Conservation (phyloP, 1,284 basidiomycete genomes). For the Tetrapyrgos nigripes region DNA sequence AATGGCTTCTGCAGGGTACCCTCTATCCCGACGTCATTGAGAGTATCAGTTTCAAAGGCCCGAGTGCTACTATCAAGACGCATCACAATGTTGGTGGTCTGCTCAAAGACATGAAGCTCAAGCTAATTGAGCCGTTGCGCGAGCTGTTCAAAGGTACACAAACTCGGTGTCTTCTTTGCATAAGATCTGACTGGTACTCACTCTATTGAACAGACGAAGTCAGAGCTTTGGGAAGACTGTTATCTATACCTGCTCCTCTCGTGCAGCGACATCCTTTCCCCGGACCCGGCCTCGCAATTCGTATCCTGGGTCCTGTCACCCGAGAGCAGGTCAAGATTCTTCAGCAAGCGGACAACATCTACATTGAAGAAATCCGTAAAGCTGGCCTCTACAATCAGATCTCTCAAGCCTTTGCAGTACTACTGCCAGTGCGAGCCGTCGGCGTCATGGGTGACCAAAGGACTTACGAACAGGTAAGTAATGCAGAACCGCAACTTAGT, state of each 20-base stretch:
- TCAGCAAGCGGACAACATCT: conserved; percentile 96
- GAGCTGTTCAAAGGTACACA: conserved; percentile 95
- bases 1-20: conserved; percentile 98
- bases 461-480: conserved; percentile 92
- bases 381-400: conserved; percentile 95
- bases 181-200: conserved; percentile 12
- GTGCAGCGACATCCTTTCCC: conserved; percentile 99
- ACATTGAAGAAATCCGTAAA: conserved; percentile 96
- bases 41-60: conserved; percentile 99
- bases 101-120: conserved; percentile 98
- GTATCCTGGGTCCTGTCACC: conserved; percentile 95
- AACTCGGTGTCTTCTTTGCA: conserved; percentile 2
- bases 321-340: conserved; percentile 92
- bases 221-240: conserved; percentile 88
- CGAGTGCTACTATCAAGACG: conserved; percentile 99
- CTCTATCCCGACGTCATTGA: conserved; percentile 99
- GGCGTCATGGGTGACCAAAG: conserved; percentile 98
- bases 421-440: conserved; percentile 96
- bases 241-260: conserved; percentile 91
- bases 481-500: background rate
- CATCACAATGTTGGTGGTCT: conserved; percentile 99
- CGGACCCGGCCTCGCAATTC: conserved; percentile 98
- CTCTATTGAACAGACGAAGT: conserved; percentile 81
- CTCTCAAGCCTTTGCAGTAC: conserved; percentile 96
- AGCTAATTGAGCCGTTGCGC: conserved; percentile 96